phyloP scores from a whole-genome alignment of 176 grass and related monocot species.

The Tillandsia fasciculata region DNA sequence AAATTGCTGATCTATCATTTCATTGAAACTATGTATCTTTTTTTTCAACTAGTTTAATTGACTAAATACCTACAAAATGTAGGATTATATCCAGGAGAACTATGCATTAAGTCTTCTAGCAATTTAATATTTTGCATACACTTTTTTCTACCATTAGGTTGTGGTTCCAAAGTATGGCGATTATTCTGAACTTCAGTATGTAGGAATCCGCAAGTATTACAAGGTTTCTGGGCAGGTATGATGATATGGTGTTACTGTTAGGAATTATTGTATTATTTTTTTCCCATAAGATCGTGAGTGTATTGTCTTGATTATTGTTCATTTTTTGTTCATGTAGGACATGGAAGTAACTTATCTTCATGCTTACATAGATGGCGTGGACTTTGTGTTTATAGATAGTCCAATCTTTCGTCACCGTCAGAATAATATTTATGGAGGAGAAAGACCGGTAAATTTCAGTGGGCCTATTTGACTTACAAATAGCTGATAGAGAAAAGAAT shows the following conservation, averaged over 20 bases:
- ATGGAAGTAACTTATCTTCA: slow-evolving; percentile 79
- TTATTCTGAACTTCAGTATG: slow-evolving; percentile 57
- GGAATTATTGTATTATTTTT: no score
- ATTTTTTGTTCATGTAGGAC: slow-evolving; percentile 38
- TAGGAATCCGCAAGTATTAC: slow-evolving; percentile 54
- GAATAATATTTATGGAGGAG: slow-evolving; percentile 81
- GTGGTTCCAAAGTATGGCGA: slow-evolving; percentile 76
- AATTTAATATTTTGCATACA: slow-evolving; percentile 6
- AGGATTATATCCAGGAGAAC: no score
- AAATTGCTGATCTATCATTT: no score
- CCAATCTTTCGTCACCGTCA: slow-evolving; percentile 49
- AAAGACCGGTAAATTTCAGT: slow-evolving; percentile 34
- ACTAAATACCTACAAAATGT: no score
- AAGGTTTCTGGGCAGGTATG: slow-evolving; percentile 73
- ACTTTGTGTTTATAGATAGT: slow-evolving; percentile 81
- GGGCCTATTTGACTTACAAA: background rate
- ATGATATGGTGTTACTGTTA: background rate
- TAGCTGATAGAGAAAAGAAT: background rate
- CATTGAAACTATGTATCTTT: no score
- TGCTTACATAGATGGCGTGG: slow-evolving; percentile 85
- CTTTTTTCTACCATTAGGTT: slow-evolving; percentile 31
- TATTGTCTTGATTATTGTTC: background rate
- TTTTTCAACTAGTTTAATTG: no score
- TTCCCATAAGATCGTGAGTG: background rate
- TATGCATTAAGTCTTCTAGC: background rate